phyloP scores from a whole-genome alignment of 768 basidiomycete genomes.

The Trametopsis cervina region DNA sequence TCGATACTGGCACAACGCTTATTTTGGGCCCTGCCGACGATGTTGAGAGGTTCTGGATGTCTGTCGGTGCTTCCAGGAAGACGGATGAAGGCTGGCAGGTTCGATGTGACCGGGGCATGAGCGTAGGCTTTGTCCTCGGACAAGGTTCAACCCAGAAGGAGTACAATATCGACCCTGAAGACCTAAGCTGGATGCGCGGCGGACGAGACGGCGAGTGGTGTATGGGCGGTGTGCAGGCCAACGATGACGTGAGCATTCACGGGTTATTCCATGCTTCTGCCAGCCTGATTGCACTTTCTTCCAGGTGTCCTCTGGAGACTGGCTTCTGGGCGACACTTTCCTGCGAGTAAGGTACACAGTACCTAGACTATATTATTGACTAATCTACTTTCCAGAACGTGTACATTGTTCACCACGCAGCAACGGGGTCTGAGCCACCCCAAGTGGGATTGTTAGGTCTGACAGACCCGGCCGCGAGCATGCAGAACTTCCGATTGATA shows the following conservation, averaged over 20 bases:
- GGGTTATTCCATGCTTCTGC: background rate
- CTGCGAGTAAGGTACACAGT: constrained; percentile 47
- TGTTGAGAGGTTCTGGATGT: constrained; percentile 45
- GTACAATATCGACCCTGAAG: constrained; percentile 43
- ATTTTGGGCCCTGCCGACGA: constrained; percentile 47
- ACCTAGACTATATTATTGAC: too few relatives aligned
- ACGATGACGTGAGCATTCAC: constrained; percentile 33
- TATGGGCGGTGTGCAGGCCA: constrained; percentile 48
- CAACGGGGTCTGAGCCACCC: constrained; percentile 33
- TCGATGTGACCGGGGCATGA: constrained; percentile 40
- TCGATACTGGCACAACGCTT: constrained; percentile 59
- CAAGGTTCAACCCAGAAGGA: constrained; percentile 26
- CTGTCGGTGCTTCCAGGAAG: constrained; percentile 37
- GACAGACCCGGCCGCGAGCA: constrained; percentile 32
- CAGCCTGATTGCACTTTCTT: background rate
- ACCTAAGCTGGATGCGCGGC: constrained; percentile 44
- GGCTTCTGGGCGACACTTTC: constrained; percentile 55
- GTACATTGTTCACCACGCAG: constrained; percentile 42
- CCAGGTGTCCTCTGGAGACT: constrained; percentile 50
- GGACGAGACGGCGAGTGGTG: constrained; percentile 40
- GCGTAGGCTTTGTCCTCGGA: constrained; percentile 40
- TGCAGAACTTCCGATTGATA: constrained; percentile 31
- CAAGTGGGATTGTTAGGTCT: constrained; percentile 38
- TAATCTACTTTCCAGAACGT: constrained; percentile 36
- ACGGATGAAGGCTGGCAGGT: constrained; percentile 40